A percentile compares a stretch with the other conserved stretches of the same genome.
These are phyloP conservation scores for Kluyveromyces starmeri DNA, from an alignment of 805 yeast genomes.

Conservation along the genomic window DNA sequence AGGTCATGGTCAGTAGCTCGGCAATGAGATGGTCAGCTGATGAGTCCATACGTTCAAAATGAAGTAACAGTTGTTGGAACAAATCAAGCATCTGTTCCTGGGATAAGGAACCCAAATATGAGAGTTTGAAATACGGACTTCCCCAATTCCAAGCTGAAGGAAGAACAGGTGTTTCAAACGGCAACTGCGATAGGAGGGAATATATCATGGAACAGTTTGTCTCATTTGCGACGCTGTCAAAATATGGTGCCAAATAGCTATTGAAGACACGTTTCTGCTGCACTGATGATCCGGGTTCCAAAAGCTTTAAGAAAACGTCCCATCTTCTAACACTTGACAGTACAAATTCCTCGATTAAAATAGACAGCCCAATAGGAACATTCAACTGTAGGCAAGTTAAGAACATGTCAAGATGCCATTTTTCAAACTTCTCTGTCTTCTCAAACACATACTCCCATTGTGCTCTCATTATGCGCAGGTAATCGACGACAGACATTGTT, in stretches of 20 bases:
- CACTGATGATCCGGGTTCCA: constrained; percentile 9
- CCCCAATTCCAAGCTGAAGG: constrained; percentile 5
- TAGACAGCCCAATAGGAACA: constrained; percentile 9
- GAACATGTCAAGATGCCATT: constrained; percentile 6
- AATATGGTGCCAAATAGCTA: constrained; percentile 14
- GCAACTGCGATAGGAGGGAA: constrained; percentile 11
- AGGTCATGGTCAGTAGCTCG: constrained; percentile 13
- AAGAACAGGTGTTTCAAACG: constrained; percentile 9
- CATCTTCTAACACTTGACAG: constrained; percentile 9
- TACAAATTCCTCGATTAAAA: constrained; percentile 16
- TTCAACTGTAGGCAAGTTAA: constrained; percentile 6
- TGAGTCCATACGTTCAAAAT: constrained; percentile 6
- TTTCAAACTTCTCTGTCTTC: not conserved
- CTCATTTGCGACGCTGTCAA: constrained; percentile 10
- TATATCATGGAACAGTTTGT: constrained; percentile 8
- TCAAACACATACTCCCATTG: constrained; percentile 18
- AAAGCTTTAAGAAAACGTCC: constrained; percentile 7
- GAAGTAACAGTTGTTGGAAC: not conserved
- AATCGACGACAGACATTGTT: constrained; percentile 15
- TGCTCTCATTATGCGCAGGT: constrained; percentile 11
- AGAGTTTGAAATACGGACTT: not conserved
- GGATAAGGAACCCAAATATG: not conserved
- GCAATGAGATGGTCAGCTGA: constrained; percentile 17
- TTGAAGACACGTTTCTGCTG: constrained; percentile 14
- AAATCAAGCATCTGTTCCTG: not conserved